These are phyloP conservation scores for Tetrapyrgos nigripes DNA, from an alignment of 1,284 basidiomycete genomes.

Conservation along the genomic window DNA sequence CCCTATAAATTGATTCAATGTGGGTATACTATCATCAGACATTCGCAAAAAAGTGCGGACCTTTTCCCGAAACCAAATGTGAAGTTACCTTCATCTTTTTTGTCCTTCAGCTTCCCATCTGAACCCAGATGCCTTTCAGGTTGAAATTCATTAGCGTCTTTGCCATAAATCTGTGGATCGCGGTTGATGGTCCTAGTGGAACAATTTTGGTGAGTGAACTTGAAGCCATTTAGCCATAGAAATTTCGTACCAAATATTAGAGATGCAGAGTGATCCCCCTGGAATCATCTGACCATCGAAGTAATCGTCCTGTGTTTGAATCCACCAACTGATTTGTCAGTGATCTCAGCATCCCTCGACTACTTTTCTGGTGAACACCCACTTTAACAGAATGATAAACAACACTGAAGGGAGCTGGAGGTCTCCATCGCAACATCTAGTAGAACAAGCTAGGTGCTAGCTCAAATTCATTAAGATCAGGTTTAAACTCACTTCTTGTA, in stretches of 20 bases:
- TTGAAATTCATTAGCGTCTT: slow-evolving; percentile 2
- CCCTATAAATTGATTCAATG: neutral
- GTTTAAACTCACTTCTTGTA: slow-evolving; percentile 7
- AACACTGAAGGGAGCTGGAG: slow-evolving; percentile 1
- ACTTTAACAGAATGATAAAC: slow-evolving; percentile 4
- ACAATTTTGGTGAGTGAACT: neutral
- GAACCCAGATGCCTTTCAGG: slow-evolving; percentile 3
- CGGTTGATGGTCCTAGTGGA: slow-evolving; percentile 10
- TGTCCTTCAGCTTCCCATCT: neutral
- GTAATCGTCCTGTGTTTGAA: slow-evolving; percentile 14
- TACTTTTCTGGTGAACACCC: neutral
- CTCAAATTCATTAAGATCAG: too few relatives aligned
- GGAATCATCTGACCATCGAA: slow-evolving; percentile 12
- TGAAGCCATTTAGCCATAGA: too few relatives aligned
- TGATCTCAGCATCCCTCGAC: neutral
- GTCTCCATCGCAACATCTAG: slow-evolving; percentile 11
- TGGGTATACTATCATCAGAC: too few relatives aligned
- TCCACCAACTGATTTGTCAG: too few relatives aligned
- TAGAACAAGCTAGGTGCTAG: too few relatives aligned
- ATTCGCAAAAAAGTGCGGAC: neutral
- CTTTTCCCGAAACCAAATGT: slow-evolving; percentile 9
- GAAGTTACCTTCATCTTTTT: slow-evolving; percentile 7
- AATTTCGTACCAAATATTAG: slow-evolving; percentile 2
- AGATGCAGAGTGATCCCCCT: slow-evolving; percentile 7
- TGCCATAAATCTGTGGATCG: slow-evolving; percentile 2